Base-by-base conservation (phyloP, 306 rosid genomes). In the Hylodesmum podocarpum region DNA sequence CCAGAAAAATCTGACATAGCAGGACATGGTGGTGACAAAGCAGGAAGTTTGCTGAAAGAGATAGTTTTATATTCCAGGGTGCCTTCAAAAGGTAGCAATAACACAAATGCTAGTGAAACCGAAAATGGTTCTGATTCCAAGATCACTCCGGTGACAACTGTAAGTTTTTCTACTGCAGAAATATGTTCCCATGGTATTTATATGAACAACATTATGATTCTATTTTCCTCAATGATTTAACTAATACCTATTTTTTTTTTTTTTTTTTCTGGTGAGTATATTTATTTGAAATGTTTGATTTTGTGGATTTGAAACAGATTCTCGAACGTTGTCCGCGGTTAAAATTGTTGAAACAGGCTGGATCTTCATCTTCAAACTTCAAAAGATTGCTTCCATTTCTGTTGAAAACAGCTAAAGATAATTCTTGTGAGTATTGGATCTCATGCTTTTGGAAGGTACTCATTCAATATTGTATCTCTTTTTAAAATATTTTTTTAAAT, bases 331-430 rank as follows among this genome's bases (percentile, higher is more conserved):
- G 82, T 73, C 68, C 77, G 59, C 83, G 67, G 72, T 37, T 82
- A 64, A 86, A 89, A 77, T 49, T 82, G 69, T 86, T 82, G 49
- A 84, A 64, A 70, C 80, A 72, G 62, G 81, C 86, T 12, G 89
- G 89, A 19, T 86, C 94, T 49, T 57, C 83, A 19, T 86, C 94
- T 49, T 57, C 83, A 69, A 82, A 78, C 91, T 90, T 82, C 72
- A 80, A 83, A 78, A 89, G 97, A 81, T 36, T 89, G 86, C 96
- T 87, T 74, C 97, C 97, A 7, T 83, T 77, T 84, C 71, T 90
- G 8, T 51, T 50, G 84, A 80, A 87, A 51, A 62, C 78, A 12
- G 14, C 49, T 3, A 59, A 81, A 68, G 76, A 81, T 49, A 80
- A 82, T 47, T 65, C 88, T 47, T 33, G 86, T 77, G 76, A 79